These are phyloP conservation scores for Agastache rugosa DNA, from an alignment of 257 asterid genomes.

Conservation along the genomic window DNA sequence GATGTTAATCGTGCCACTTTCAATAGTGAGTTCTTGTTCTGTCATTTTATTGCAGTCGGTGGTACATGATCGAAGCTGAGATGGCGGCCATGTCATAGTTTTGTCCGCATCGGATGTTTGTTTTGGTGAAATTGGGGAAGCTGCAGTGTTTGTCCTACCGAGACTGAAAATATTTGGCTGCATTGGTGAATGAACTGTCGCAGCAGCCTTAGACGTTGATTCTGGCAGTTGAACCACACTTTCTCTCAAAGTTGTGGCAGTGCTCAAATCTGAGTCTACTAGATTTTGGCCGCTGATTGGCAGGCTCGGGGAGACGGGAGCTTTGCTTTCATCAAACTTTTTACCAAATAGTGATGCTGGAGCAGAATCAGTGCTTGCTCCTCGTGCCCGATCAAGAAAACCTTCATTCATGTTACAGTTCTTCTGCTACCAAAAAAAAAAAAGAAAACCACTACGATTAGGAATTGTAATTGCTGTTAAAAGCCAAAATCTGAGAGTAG, in stretches of 20 bases:
- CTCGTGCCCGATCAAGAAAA: slow-evolving; percentile 56
- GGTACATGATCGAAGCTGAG: slow-evolving; percentile 47
- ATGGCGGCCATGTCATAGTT: slow-evolving; percentile 48
- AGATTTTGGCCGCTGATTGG: slow-evolving; percentile 63
- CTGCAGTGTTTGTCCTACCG: slow-evolving; percentile 48
- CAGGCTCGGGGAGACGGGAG: slow-evolving; percentile 45
- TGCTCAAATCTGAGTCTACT: slow-evolving; percentile 64
- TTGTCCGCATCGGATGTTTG: slow-evolving; percentile 50
- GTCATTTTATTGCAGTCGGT: slow-evolving; percentile 50
- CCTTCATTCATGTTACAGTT: slow-evolving; percentile 62
- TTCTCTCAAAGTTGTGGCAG: slow-evolving; percentile 59
- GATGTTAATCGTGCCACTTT: slow-evolving; percentile 80
- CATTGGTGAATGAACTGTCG: slow-evolving; percentile 40
- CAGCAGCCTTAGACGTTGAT: slow-evolving; percentile 48
- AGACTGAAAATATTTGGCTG: slow-evolving; percentile 48
- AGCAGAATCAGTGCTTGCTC: slow-evolving; percentile 50
- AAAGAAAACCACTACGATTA: background rate
- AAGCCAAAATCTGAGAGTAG: background rate
- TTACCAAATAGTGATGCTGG: slow-evolving; percentile 56
- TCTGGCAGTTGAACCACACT: slow-evolving; percentile 48
- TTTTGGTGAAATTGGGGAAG: slow-evolving; percentile 53
- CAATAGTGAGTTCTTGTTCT: slow-evolving; percentile 59
- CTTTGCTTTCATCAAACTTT: slow-evolving; percentile 63
- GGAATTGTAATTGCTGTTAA: background rate
- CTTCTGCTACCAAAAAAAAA: slow-evolving; percentile 49